Evolutionary conservation across 2,329 filamentous ascomycete species (phyloP).

Genomic region (Sclerotinia minor): DNA sequence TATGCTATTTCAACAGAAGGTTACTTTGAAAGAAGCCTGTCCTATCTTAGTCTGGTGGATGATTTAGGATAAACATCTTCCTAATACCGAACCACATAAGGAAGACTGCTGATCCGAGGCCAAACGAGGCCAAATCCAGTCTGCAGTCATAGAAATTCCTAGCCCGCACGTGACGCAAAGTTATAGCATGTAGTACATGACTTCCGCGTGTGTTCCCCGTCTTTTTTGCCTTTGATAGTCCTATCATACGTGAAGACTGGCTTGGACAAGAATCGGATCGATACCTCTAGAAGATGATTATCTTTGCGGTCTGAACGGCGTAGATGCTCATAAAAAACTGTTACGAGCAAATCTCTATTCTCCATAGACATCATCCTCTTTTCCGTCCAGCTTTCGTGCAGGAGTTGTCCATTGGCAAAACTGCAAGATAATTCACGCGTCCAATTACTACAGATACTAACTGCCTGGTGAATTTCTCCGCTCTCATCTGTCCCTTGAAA

Average conservation of each 20-base stretch:
- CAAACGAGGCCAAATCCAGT: not conserved
- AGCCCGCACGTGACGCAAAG: not conserved
- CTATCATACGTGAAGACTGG: not conserved
- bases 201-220: not conserved
- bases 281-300: not conserved
- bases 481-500: not conserved
- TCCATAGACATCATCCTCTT: not conserved
- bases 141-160: not conserved
- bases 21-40: slow-evolving; percentile 58
- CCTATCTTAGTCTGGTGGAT: slow-evolving; percentile 55
- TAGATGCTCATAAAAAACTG: too few relatives aligned
- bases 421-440: not conserved
- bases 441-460: not conserved
- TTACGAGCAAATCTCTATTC: not conserved
- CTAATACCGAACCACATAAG: not conserved
- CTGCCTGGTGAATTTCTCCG: not conserved
- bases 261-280: not conserved
- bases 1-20: slow-evolving; percentile 53
- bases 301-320: not conserved
- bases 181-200: not conserved
- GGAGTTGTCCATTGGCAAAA: not conserved
- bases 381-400: not conserved
- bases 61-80: slow-evolving; percentile 46
- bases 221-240: not conserved
- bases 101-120: not conserved